phyloP scores from a whole-genome alignment of 257 asterid genomes.

The Anisodus acutangulus region DNA sequence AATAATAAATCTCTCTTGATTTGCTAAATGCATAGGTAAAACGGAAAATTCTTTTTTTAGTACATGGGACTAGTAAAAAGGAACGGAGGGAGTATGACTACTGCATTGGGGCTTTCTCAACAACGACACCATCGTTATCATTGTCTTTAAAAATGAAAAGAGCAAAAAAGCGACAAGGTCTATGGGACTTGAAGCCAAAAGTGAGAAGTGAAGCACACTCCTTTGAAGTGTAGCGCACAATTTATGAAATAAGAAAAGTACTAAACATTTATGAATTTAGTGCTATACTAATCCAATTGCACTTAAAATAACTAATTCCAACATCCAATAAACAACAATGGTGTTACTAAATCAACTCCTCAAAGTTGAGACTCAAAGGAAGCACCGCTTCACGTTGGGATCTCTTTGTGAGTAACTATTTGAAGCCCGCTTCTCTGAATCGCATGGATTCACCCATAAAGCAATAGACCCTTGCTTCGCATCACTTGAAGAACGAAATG shows the following conservation, averaged over 20 bases:
- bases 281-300: not conserved
- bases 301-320: not conserved
- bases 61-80: no score
- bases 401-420: not conserved
- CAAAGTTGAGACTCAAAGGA: not conserved
- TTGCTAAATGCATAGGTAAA: no score
- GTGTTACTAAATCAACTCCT: conserved; percentile 15
- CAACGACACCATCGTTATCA: not conserved
- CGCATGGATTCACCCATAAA: no score
- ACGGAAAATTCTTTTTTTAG: no score
- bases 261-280: not conserved
- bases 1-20: no score
- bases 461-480: not conserved
- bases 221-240: not conserved
- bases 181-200: not conserved
- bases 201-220: not conserved
- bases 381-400: not conserved
- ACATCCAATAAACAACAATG: not conserved
- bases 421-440: not conserved
- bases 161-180: not conserved
- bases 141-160: conserved; percentile 1
- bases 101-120: not conserved
- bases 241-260: not conserved
- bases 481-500: not conserved
- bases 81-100: not conserved